Percentiles rank a stretch among this genome's conserved stretches.
phyloP scores from a whole-genome alignment of 495 filamentous ascomycete genomes.

The Neurospora hispaniola region DNA sequence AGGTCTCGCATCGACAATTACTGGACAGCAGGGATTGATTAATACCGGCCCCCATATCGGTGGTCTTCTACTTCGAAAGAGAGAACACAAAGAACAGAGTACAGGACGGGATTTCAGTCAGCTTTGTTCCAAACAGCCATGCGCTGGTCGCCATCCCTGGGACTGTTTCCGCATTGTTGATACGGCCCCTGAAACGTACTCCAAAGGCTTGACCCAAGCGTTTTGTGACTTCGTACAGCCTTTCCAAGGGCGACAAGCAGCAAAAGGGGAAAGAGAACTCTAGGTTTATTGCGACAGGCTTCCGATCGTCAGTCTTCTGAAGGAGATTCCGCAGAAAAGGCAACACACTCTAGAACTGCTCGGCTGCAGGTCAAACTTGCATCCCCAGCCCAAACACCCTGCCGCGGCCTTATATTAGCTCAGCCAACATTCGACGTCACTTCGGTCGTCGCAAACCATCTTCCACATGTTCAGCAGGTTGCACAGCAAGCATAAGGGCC shows the following conservation, averaged over 20 bases:
- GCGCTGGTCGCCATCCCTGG: constrained; percentile 13
- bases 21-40: not conserved
- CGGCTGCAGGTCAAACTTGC: not conserved
- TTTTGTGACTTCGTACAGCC: constrained; percentile 7
- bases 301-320: constrained; percentile 11
- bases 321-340: constrained; percentile 17
- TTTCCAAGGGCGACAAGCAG: not conserved
- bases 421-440: constrained; percentile 4
- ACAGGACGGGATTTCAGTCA: constrained; percentile 2
- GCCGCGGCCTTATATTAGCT: not conserved
- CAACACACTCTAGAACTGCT: constrained; percentile 3
- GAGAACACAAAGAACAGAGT: not conserved
- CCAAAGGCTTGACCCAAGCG: constrained; percentile 11
- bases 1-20: not conserved
- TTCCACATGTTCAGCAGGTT: constrained; percentile 42
- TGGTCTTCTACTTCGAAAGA: not conserved
- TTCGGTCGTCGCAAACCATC: constrained; percentile 6
- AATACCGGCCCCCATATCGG: not conserved
- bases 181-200: constrained; percentile 27
- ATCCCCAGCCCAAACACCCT: not conserved
- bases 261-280: not conserved
- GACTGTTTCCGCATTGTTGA: constrained; percentile 25
- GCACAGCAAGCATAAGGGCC: constrained; percentile 27
- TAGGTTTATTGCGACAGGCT: constrained; percentile 9
- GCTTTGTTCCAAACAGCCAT: constrained; percentile 11